A percentile compares a stretch with the other conserved stretches of the same genome.
These are phyloP conservation scores for Lepidopterella palustris DNA, from an alignment of 495 filamentous ascomycete genomes.

Conservation along the genomic window DNA sequence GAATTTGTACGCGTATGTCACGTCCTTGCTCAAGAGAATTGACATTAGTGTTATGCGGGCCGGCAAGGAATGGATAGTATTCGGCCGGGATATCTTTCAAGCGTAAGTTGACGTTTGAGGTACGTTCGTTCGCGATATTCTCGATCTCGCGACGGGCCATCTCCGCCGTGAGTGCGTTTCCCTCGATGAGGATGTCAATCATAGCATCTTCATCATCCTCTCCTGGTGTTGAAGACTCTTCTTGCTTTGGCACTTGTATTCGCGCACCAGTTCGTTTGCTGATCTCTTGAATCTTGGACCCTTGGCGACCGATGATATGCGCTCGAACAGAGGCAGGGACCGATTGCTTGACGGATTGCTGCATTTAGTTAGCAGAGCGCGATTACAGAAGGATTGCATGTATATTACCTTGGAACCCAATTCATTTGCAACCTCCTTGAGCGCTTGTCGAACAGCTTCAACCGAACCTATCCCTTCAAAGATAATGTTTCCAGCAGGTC, in stretches of 20 bases:
- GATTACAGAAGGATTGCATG: neutral
- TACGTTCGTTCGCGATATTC: conserved; percentile 76
- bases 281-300: conserved; percentile 81
- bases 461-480: conserved; percentile 76
- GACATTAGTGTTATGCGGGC: conserved; percentile 62
- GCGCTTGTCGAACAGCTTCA: conserved; percentile 69
- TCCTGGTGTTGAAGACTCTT: conserved; percentile 44
- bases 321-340: conserved; percentile 76
- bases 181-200: conserved; percentile 83
- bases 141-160: conserved; percentile 76
- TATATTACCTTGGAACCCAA: conserved; percentile 70
- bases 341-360: conserved; percentile 68
- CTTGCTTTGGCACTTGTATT: conserved; percentile 78
- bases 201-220: conserved; percentile 72
- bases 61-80: conserved; percentile 92
- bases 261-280: conserved; percentile 77
- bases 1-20: conserved; percentile 68
- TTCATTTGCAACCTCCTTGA: conserved; percentile 78
- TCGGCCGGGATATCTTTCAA: conserved; percentile 79
- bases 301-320: conserved; percentile 86
- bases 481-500: conserved; percentile 58
- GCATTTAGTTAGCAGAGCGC: conserved; percentile 8
- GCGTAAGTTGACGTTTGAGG: conserved; percentile 68
- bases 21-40: conserved; percentile 63
- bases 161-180: conserved; percentile 75